Evolutionary conservation across 192 early-diverging fungal species (phyloP), one percentile per base, ranked within the genome.

Genomic region (Coemansia sp.): DNA sequence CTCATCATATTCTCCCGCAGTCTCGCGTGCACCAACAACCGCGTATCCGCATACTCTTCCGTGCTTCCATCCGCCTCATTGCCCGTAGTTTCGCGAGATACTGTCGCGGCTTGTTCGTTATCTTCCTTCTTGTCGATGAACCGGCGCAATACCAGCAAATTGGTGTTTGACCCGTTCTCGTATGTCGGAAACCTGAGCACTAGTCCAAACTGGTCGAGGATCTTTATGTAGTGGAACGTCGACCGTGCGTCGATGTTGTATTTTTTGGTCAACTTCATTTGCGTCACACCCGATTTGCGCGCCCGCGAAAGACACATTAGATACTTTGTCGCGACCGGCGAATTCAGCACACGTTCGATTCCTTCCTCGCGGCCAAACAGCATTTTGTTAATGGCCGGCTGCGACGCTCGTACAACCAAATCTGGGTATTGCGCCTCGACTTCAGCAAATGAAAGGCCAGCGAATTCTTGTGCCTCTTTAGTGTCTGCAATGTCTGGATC

Each of bases 221-320:
- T n/a, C 59, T 67, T 76, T n/a, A 82, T 43, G n/a, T 38, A 82
- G 59, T 73, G 67, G 52, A 71, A 82, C 29, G 54, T 54, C 10
- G 65, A 64, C n/a, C 75, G 63, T 10, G 69, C 64, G 55, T 82
- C 80, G 2, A 82, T 19, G 2, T 23, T 15, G 41, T 71, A 22
- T 1, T 25, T 35, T 59, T 64, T 73, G 10, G 64, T 25, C 37
- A 82, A 32, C 24, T 41, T 19, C n/a, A 19, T 17, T 62, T 82
- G 80, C 1, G 75, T 70, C 35, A 77, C 19, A 17, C 80, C 80
- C 35, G 64, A 63, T 11, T 56, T 64, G 6, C 75, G 60, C 6
- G 75, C 45, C 3, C 72, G 70, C 11, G 71, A 51, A 24, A 82
- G 29, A n/a, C 15, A n/a, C 56, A 70, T 60, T 10, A 77, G 27